Evolutionary conservation across 306 rosid genomes (phyloP), one percentile per base, ranked within the genome.

Genomic region (Cyamopsis tetragonoloba): DNA sequence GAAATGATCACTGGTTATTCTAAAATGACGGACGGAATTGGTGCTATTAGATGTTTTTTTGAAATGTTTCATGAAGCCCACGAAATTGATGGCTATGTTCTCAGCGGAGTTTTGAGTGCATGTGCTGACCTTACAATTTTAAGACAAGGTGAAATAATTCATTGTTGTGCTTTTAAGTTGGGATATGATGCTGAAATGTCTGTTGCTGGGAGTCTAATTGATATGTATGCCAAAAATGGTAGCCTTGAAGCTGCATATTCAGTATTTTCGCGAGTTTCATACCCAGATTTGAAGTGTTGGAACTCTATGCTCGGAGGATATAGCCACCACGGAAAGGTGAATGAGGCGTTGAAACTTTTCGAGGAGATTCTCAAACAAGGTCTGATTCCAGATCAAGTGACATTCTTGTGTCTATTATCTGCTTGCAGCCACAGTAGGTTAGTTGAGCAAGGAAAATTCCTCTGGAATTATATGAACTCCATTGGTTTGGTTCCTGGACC

Each of bases 291-390:
- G 78, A 88, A 78, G 81, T 89, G 96, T 63, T 89, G 90, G 88
- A 92, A 92, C 85, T 64, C 96, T 1, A 89, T 92, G 91, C 91
- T 92, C 8, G 95, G 93, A 51, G 98, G 98, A 80, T 92, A 81
- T 57, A 76, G 91, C 73, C 88, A 82, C 73, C 96, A 87, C 48
- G 96, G 98, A 80, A 79, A 62, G 86, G 85, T 74, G 10, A 77
- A 63, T 55, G 86, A 86, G 63, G 91, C 98, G 56, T 46, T 93
- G 46, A 76, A 80, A 53, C 76, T 86, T 41, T 81, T 89, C 8
- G 62, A 66, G 34, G 80, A 77, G 80, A 80, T 89, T 58, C 55
- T 72, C 39, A 72, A 78, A 73, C 83, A 66, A n/a, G 91, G 89
- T 57, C 26, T 86, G 14, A 60, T 50, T 58, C 91, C 95, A 12